A percentile compares a stretch with the other conserved stretches of the same genome.
phyloP scores from a whole-genome alignment of 2,329 filamentous ascomycete species.

The Orbilia ellipsospora region DNA sequence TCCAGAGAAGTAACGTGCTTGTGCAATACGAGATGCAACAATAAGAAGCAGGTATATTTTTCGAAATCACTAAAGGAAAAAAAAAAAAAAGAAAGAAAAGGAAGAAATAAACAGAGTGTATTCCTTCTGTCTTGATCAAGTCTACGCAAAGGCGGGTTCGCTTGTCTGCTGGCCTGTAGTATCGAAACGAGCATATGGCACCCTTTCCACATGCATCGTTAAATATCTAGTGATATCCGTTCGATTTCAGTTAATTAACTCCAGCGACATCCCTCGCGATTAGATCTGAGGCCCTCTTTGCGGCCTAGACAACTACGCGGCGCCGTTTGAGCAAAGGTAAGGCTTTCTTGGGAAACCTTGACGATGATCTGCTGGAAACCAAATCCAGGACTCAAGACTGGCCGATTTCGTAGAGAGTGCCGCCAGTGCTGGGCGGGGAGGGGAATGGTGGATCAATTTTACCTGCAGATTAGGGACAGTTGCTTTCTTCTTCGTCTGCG shows the following conservation, averaged over 20 bases:
- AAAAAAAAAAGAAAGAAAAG: conserved; percentile 11
- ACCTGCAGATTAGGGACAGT: conserved; percentile 55
- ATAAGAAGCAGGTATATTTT: conserved; percentile 8
- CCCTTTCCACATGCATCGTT: conserved; percentile 24
- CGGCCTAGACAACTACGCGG: conserved; percentile 27
- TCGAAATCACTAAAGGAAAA: conserved; percentile 11
- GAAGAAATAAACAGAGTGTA: too few species aligned
- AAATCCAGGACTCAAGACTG: conserved; percentile 26
- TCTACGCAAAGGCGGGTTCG: too few species aligned
- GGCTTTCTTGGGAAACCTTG: conserved; percentile 27
- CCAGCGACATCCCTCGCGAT: conserved; percentile 28
- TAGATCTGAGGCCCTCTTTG: conserved; percentile 21
- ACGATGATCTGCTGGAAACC: conserved; percentile 38
- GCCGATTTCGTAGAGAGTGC: conserved; percentile 44
- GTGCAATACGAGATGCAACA: conserved; percentile 54
- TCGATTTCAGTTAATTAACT: conserved; percentile 28
- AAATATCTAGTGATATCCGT: conserved; percentile 27
- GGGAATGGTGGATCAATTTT: conserved; percentile 54
- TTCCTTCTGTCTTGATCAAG: too few species aligned
- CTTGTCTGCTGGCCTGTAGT: too few species aligned
- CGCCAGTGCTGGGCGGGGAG: conserved; percentile 47
- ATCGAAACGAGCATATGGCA: not conserved
- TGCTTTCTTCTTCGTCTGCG: conserved; percentile 47
- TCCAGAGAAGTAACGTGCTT: conserved; percentile 24
- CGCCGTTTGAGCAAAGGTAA: conserved; percentile 27